Base-by-base conservation (phyloP, 371 early-diverging fungal species). In the Fennellomyces sp. region DNA sequence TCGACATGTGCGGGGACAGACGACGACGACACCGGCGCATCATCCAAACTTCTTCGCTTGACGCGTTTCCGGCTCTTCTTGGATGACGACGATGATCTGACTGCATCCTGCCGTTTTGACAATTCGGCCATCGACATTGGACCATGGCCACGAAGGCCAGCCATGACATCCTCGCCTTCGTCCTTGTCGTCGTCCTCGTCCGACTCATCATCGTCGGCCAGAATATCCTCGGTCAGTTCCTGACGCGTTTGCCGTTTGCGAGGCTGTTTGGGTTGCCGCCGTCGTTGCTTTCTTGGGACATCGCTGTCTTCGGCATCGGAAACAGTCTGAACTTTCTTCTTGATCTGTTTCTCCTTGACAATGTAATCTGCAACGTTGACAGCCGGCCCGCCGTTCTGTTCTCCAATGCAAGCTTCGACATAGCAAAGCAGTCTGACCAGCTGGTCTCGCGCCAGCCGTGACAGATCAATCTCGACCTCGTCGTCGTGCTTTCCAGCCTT, bases 391-490 rank as follows among this genome's bases (percentile, higher is more conserved):
- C 80, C 80, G 5, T 69, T 62, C 55, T 80, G 80, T 41, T 80
- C 80, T 8, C 58, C 30, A 48, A 80, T 70, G 58, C 80, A 80
- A 15, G 80, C 80, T 42, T 80, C 80, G 2, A 80, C 80, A 71
- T 80, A 80, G 15, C 63, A 67, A 49, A 80, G 25, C 3, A 80
- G 58, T 31, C 69, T 62, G 10, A 76, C 72, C 42, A 80, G 47
- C 38, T 75, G 73, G n/a, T 75, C 75, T 19, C 77, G 80, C 36
- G 66, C 72, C 33, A 80, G 56, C 48, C 77, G 64, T n/a, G 80
- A 80, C 35, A 80, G 36, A 61, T 80, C 80, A 38, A 80, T 75
- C 42, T 80, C 80, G 5, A 80, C 77, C 50, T 76, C 75, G 17
- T 65, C 69, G 17, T 68, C 64, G 25, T 72, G 63, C 25, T 71